Base-by-base conservation (phyloP, 352 stramenopile species). In the Paralagenidium karlingii region DNA sequence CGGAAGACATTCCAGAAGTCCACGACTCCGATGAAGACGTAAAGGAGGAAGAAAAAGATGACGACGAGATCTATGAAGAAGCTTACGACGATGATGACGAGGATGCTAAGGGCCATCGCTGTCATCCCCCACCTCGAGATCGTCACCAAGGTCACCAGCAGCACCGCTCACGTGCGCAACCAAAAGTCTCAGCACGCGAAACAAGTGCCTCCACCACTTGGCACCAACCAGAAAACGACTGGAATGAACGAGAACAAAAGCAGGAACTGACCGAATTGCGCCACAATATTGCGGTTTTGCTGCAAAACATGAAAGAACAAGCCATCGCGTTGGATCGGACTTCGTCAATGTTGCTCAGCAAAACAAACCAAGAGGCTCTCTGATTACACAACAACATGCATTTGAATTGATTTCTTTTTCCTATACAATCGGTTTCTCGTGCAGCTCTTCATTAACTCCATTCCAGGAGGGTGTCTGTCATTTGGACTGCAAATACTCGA, bases 401-500 rank as follows among this genome's bases (percentile, higher is more conserved):
- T n/a, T n/a, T n/a, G n/a, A n/a, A n/a, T n/a, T n/a, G n/a, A n/a
- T n/a, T n/a, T n/a, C n/a, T n/a, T n/a, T n/a, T n/a, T n/a, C n/a
- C n/a, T n/a, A n/a, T n/a, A n/a, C n/a, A n/a, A n/a, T n/a, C n/a
- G n/a, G n/a, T n/a, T n/a, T n/a, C n/a, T n/a, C n/a, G n/a, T n/a
- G n/a, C n/a, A n/a, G n/a, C n/a, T n/a, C n/a, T n/a, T n/a, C n/a
- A n/a, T n/a, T n/a, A n/a, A n/a, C n/a, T n/a, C n/a, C n/a, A n/a
- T n/a, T n/a, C n/a, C n/a, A 24, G 24, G 30, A 20, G 30, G 27
- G 27, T 42, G 16, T 30, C 5, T 20, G 11, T 53, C 58, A 83
- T 55, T 86, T 82, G 18, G 69, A 70, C 53, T 84, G 73, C 51
- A 90, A 58, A 64, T 81, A 90, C 57, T 79, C 69, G 28, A 90